Percentiles rank a stretch among this genome's conserved stretches.
These are phyloP conservation scores for Yamadazyma tumulicola DNA, from an alignment of 805 yeast species.

Conservation along the genomic window DNA sequence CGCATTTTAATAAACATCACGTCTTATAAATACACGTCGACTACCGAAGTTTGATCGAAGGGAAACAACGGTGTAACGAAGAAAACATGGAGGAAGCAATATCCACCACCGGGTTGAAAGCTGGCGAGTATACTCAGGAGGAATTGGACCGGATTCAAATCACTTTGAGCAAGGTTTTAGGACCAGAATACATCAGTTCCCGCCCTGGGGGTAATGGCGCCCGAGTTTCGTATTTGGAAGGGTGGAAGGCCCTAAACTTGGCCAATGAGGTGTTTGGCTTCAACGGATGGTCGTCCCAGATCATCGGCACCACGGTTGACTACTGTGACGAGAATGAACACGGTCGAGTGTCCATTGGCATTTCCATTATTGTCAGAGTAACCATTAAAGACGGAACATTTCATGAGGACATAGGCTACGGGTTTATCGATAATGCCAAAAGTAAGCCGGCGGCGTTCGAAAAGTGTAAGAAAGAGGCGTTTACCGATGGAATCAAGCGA, in stretches of 20 bases:
- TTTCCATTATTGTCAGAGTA: conserved; percentile 68
- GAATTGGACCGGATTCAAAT: conserved; percentile 34
- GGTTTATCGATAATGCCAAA: conserved; percentile 67
- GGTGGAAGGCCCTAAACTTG: conserved; percentile 76
- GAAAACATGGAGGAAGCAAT: no score
- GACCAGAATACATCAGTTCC: conserved; percentile 75
- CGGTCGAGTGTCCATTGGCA: conserved; percentile 56
- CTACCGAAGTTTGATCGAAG: no score
- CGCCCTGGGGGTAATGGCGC: conserved; percentile 74
- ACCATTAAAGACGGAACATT: conserved; percentile 77
- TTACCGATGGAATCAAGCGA: conserved; percentile 79
- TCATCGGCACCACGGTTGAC: conserved; percentile 62
- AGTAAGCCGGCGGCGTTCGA: conserved; percentile 71
- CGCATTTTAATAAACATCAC: no score
- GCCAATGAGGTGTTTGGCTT: conserved; percentile 83
- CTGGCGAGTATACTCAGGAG: conserved; percentile 24
- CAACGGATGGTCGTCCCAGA: conserved; percentile 79
- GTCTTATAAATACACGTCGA: no score
- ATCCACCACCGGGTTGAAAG: no score
- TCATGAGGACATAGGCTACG: conserved; percentile 76
- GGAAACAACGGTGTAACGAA: no score
- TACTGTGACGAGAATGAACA: conserved; percentile 61
- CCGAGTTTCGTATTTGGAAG: conserved; percentile 71
- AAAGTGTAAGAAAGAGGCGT: conserved; percentile 80
- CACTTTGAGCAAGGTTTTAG: conserved; percentile 42